A percentile compares a stretch with the other conserved stretches of the same genome.
These are phyloP conservation scores for Ustilago tritici DNA, from an alignment of 1,284 basidiomycete genomes.

Conservation along the genomic window DNA sequence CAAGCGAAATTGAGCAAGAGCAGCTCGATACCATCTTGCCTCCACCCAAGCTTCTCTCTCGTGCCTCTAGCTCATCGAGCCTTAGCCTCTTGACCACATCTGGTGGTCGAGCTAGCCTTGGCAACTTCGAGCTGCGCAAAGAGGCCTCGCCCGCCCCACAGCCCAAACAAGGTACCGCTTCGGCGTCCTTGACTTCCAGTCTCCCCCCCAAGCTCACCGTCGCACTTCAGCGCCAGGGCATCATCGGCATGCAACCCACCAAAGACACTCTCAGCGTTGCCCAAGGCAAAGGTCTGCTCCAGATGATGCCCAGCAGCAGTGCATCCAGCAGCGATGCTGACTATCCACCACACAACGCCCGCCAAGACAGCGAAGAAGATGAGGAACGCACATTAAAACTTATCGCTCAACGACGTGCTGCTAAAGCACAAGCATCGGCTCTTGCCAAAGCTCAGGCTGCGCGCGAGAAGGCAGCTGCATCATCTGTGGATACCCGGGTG, in stretches of 20 bases:
- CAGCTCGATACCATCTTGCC: conserved; percentile 50
- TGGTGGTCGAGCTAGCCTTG: conserved; percentile 54
- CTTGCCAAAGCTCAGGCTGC: conserved; percentile 29
- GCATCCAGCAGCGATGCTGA: conserved; percentile 53
- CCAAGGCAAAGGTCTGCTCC: conserved; percentile 40
- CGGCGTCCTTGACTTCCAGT: conserved; percentile 29
- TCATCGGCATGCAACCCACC: conserved; percentile 40
- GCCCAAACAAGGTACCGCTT: conserved; percentile 7
- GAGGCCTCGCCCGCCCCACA: conserved; percentile 16
- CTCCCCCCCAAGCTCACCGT: conserved; percentile 47
- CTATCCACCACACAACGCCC: conserved; percentile 3
- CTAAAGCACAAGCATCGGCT: conserved; percentile 41
- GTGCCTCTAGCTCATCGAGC: conserved; percentile 51
- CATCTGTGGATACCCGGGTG: background rate
- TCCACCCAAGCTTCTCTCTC: conserved; percentile 40
- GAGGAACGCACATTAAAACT: conserved; percentile 65
- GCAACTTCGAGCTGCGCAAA: conserved; percentile 22
- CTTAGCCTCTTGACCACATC: conserved; percentile 54
- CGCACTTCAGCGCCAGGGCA: conserved; percentile 47
- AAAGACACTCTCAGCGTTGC: conserved; percentile 5
- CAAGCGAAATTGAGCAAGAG: conserved; percentile 43
- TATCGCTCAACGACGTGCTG: conserved; percentile 60
- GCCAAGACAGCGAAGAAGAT: conserved; percentile 56
- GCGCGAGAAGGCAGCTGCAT: conserved; percentile 14
- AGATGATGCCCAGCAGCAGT: conserved; percentile 65